Conservation (phyloP, 768 basidiomycete genomes). For the Dentipellis fragilis region DNA sequence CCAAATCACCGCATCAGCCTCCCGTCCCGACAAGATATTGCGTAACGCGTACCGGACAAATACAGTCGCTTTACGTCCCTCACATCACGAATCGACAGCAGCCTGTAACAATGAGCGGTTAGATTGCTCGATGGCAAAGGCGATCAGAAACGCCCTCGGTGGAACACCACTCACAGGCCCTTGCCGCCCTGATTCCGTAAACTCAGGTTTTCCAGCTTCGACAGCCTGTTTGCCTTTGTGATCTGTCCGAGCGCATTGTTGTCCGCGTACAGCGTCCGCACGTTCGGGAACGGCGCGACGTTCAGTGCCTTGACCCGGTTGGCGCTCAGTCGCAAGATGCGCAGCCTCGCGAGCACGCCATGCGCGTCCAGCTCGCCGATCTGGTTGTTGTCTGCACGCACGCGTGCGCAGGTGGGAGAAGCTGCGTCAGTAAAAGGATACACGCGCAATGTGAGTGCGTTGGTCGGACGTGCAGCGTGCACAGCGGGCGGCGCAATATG, state of each 20-base stretch:
- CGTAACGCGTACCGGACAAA: constrained; percentile 59
- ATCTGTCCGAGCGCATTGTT: constrained; percentile 55
- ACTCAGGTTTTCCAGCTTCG: constrained; percentile 81
- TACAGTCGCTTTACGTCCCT: constrained; percentile 91
- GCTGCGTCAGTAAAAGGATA: constrained; percentile 7
- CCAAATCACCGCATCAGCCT: constrained; percentile 13
- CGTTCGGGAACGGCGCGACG: constrained; percentile 45
- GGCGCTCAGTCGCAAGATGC: constrained; percentile 77
- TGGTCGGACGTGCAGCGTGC: not conserved
- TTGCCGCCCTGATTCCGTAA: constrained; percentile 79
- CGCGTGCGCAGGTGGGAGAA: constrained; percentile 1
- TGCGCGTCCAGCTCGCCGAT: constrained; percentile 45
- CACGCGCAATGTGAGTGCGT: constrained; percentile 4
- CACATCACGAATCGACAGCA: constrained; percentile 51
- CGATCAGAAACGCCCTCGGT: constrained; percentile 6
- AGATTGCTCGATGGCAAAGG: not conserved
- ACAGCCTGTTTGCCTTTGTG: constrained; percentile 43
- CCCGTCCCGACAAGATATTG: not conserved
- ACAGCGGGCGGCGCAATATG: not conserved
- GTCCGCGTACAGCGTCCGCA: constrained; percentile 91
- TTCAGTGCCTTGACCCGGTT: constrained; percentile 68
- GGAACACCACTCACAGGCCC: constrained; percentile 51
- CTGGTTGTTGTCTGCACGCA: constrained; percentile 56
- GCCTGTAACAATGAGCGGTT: constrained; percentile 20
- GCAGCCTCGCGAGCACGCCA: constrained; percentile 53